Conservation (phyloP, 768 basidiomycete species). For the Suillus decipiens region DNA sequence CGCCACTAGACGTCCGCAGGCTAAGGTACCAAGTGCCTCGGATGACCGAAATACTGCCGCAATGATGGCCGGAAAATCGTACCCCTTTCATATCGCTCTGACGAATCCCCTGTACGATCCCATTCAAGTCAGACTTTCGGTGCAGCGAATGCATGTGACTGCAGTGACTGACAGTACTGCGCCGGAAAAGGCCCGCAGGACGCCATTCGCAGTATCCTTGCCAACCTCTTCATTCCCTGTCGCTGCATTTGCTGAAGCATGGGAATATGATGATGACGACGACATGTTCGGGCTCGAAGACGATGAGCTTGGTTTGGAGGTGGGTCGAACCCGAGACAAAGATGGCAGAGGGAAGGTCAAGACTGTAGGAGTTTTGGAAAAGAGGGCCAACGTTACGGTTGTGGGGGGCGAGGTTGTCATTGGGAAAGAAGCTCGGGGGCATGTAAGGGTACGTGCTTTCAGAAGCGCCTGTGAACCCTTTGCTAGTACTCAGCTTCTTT, state of each 20-base stretch:
- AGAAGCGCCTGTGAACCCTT: background rate
- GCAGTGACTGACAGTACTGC: constrained; percentile 41
- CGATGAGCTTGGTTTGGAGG: constrained; percentile 37
- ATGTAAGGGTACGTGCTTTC: constrained; percentile 64
- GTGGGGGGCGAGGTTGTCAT: constrained; percentile 90
- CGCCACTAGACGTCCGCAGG: constrained; percentile 34
- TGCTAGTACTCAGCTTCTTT: background rate
- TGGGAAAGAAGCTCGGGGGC: constrained; percentile 74
- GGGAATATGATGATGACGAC: constrained; percentile 97
- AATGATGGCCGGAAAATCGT: constrained; percentile 78
- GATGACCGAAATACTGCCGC: constrained; percentile 40
- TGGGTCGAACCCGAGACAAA: constrained; percentile 45
- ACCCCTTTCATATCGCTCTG: constrained; percentile 86
- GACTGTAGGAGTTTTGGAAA: constrained; percentile 82
- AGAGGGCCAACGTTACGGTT: constrained; percentile 85
- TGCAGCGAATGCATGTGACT: constrained; percentile 65
- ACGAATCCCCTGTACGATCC: constrained; percentile 97
- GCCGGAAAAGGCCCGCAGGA: constrained; percentile 59
- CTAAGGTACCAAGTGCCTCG: constrained; percentile 37
- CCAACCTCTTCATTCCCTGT: constrained; percentile 80
- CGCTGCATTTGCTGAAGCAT: constrained; percentile 91
- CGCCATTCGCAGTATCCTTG: constrained; percentile 79
- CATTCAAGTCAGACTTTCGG: constrained; percentile 86
- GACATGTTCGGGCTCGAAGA: constrained; percentile 65
- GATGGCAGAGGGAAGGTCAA: constrained; percentile 50